Evolutionary conservation across 768 basidiomycete species (phyloP).

Genomic region (Tricholoma matsutake): DNA sequence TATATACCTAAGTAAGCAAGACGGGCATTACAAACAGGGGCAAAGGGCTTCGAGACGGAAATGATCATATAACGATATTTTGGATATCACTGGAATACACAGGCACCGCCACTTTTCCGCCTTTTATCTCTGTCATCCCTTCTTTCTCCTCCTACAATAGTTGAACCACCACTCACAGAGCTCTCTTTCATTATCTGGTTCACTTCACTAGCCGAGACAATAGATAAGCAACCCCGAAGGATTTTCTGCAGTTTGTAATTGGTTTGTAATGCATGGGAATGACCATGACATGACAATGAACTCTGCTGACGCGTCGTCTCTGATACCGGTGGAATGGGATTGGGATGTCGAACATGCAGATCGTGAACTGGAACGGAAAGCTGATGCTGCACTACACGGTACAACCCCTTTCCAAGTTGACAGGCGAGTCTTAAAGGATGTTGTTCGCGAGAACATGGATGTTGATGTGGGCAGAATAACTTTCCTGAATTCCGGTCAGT

Average conservation of each 20-base stretch:
- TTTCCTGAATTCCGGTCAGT: conserved; percentile 74
- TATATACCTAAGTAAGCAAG: too few species aligned
- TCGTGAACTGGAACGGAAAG: conserved; percentile 57
- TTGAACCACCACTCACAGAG: not conserved
- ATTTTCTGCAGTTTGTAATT: not conserved
- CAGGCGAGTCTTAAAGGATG: conserved; percentile 68
- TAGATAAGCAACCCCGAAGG: not conserved
- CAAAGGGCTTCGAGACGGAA: not conserved
- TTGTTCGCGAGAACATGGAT: conserved; percentile 68
- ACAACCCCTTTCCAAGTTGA: conserved; percentile 73
- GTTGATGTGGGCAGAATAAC: conserved; percentile 64
- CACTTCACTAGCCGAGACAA: not conserved
- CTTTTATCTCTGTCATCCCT: not conserved
- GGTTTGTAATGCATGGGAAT: conserved; percentile 33
- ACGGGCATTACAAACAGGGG: not conserved
- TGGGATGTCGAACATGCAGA: conserved; percentile 74
- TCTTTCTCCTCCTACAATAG: not conserved
- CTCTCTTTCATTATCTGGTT: not conserved
- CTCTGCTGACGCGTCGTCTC: conserved; percentile 2
- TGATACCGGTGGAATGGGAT: conserved; percentile 54
- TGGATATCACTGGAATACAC: not conserved
- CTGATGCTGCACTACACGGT: conserved; percentile 60
- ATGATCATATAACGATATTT: not conserved
- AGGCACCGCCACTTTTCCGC: not conserved
- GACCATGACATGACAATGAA: conserved; percentile 19